phyloP scores from a whole-genome alignment of 2,329 filamentous ascomycete genomes.

The Amauroascus niger region DNA sequence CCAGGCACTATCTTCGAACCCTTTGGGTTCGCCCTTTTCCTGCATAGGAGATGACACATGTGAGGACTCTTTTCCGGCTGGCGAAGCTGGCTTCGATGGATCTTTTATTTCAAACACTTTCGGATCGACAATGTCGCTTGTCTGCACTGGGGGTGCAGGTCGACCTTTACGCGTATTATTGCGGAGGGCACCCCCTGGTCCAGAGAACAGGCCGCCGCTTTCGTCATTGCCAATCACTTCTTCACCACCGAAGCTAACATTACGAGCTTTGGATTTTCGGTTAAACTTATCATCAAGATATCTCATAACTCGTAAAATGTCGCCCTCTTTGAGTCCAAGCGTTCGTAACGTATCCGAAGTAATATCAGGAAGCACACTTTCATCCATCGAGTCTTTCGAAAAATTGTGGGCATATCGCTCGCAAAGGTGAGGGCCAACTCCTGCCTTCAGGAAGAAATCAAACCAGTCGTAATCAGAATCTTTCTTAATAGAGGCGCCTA shows the following conservation, averaged over 20 bases:
- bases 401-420: conserved; percentile 91
- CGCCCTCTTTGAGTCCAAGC: conserved; percentile 87
- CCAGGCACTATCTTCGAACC: conserved; percentile 97
- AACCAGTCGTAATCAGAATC: conserved; percentile 88
- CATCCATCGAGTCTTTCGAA: conserved; percentile 85
- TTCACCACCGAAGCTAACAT: conserved; percentile 45
- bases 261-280: conserved; percentile 51
- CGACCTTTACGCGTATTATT: conserved; percentile 93
- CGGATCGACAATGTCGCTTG: conserved; percentile 77
- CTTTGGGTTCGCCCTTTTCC: conserved; percentile 45
- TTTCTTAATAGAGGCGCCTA: conserved; percentile 29
- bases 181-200: conserved; percentile 76
- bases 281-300: conserved; percentile 70
- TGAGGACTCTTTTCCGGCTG: conserved; percentile 42
- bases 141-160: conserved; percentile 75
- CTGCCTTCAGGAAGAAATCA: conserved; percentile 89
- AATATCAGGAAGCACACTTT: conserved; percentile 83
- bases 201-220: conserved; percentile 71
- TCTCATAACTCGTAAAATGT: conserved; percentile 93
- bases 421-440: conserved; percentile 84
- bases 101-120: conserved; percentile 66
- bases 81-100: conserved; percentile 32
- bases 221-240: conserved; percentile 52
- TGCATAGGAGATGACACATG: conserved; percentile 40
- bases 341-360: conserved; percentile 72